These are phyloP conservation scores for Clavispora fructus DNA, from an alignment of 805 yeast species.

Conservation along the genomic window DNA sequence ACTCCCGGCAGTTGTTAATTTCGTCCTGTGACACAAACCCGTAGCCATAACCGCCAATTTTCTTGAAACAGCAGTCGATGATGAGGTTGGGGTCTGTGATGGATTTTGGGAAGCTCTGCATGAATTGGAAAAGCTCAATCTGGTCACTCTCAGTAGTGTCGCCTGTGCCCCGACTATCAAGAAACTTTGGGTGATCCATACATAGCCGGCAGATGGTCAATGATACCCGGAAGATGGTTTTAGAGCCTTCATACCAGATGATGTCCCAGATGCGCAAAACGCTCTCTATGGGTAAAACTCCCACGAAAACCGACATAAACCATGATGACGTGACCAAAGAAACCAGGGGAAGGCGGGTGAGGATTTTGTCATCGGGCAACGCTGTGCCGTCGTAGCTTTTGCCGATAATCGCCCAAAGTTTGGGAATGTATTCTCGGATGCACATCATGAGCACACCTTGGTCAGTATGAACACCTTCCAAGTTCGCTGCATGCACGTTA, in stretches of 20 bases:
- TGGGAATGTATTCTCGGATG: conserved; percentile 76
- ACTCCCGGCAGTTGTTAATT: conserved; percentile 68
- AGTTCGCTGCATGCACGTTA: conserved; percentile 81
- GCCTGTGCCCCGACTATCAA: conserved; percentile 8
- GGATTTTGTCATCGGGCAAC: conserved; percentile 45
- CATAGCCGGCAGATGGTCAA: conserved; percentile 72
- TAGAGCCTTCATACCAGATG: conserved; percentile 86
- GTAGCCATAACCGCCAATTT: conserved; percentile 56
- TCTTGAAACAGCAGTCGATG: conserved; percentile 71
- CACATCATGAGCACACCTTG: conserved; percentile 92
- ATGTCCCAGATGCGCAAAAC: conserved; percentile 93
- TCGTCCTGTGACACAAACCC: conserved; percentile 81
- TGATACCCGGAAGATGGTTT: conserved; percentile 76
- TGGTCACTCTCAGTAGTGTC: conserved; percentile 32
- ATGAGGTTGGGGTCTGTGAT: conserved; percentile 64
- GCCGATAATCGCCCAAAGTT: conserved; percentile 59
- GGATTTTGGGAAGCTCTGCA: conserved; percentile 77
- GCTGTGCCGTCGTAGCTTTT: conserved; percentile 34
- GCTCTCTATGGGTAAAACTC: conserved; percentile 82
- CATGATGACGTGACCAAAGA: conserved; percentile 93
- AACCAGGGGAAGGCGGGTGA: conserved; percentile 79
- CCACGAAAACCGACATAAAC: conserved; percentile 97
- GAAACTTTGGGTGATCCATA: conserved; percentile 56
- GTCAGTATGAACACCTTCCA: conserved; percentile 92
- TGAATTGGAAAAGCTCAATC: conserved; percentile 64